These are phyloP conservation scores for Dictyophora rubrovolvata DNA, from an alignment of 768 basidiomycete genomes.

Conservation along the genomic window DNA sequence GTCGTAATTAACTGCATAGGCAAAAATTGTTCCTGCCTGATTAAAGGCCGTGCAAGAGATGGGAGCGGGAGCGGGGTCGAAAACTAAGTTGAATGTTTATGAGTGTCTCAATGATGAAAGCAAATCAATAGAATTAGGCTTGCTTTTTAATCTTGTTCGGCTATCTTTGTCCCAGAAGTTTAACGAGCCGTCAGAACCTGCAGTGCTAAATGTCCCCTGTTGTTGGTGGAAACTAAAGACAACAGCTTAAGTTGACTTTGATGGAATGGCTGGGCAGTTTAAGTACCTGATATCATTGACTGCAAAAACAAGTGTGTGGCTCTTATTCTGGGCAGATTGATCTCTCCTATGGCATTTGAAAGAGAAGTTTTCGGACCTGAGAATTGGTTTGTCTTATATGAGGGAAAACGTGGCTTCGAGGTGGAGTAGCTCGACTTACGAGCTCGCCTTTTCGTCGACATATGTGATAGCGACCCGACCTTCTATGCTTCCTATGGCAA, in stretches of 20 bases:
- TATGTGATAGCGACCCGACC: constrained; percentile 38
- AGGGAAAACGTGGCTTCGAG: not conserved
- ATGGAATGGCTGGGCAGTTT: too few species aligned
- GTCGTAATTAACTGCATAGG: constrained; percentile 34
- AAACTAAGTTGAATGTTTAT: constrained; percentile 7
- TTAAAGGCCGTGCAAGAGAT: constrained; percentile 31
- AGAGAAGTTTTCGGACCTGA: constrained; percentile 39
- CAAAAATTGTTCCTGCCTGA: constrained; percentile 29
- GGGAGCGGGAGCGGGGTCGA: constrained; percentile 22
- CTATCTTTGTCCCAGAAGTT: constrained; percentile 31
- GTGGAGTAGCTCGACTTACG: not conserved
- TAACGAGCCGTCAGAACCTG: constrained; percentile 24
- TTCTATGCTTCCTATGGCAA: constrained; percentile 22
- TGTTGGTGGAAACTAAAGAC: constrained; percentile 9
- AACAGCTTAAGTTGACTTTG: not conserved
- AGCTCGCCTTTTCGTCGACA: constrained; percentile 13
- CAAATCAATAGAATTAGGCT: constrained; percentile 9
- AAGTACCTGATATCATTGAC: constrained; percentile 39
- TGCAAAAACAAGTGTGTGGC: constrained; percentile 39
- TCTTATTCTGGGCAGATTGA: constrained; percentile 23
- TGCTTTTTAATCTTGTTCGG: constrained; percentile 33
- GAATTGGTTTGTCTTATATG: constrained; percentile 11
- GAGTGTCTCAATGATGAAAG: not conserved
- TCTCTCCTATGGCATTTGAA: constrained; percentile 44
- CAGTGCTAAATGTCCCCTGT: constrained; percentile 8